Conservation (phyloP, 306 rosid species). For the Echinosophora koreensis region DNA sequence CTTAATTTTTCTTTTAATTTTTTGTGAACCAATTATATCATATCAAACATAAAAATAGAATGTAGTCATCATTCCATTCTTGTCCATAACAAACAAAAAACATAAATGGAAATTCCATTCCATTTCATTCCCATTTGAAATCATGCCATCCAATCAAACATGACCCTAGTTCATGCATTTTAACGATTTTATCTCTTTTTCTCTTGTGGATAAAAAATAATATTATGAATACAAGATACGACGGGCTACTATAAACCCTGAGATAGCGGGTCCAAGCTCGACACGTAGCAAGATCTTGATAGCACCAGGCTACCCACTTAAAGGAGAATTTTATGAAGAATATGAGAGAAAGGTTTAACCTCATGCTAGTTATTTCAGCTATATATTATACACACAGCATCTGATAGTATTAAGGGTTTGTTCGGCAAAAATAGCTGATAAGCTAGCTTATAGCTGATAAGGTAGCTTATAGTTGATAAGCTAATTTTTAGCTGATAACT, state of each 20-base stretch:
- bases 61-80: neutral
- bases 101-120: neutral
- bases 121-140: constrained; percentile 2
- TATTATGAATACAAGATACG: neutral
- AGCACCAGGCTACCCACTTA: neutral
- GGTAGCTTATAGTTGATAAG: too few relatives aligned
- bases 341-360: neutral
- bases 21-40: neutral
- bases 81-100: neutral
- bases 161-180: neutral
- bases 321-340: neutral
- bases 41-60: neutral
- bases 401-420: neutral
- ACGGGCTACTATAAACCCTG: neutral
- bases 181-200: neutral
- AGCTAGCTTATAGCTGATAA: too few relatives aligned
- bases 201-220: neutral
- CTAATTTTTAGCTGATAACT: too few relatives aligned
- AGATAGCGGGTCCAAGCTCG: neutral
- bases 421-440: too few relatives aligned
- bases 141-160: constrained; percentile 2
- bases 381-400: neutral
- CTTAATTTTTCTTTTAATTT: too few relatives aligned
- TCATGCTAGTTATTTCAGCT: neutral
- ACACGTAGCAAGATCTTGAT: neutral